These are phyloP conservation scores for Kwoniella mangroviensis DNA, from an alignment of 768 basidiomycete species.

Conservation along the genomic window DNA sequence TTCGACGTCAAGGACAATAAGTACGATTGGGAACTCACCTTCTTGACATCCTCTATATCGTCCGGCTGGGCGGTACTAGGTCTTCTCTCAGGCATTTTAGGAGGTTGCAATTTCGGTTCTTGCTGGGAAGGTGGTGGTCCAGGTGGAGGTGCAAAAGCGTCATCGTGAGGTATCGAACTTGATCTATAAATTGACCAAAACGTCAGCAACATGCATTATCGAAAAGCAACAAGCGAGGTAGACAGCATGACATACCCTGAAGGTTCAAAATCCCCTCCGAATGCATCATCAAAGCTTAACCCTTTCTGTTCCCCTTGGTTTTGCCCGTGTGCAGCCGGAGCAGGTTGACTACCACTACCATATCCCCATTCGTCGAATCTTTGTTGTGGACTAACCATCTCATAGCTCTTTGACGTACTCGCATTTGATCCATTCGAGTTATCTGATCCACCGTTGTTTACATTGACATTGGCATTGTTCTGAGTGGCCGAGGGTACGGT, in stretches of 20 bases:
- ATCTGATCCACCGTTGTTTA: constrained; percentile 21
- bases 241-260: constrained; percentile 32
- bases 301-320: constrained; percentile 4
- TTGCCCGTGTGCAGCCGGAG: neutral
- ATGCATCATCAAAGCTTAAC: constrained; percentile 63
- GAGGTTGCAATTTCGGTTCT: constrained; percentile 33
- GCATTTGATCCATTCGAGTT: constrained; percentile 15
- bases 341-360: constrained; percentile 8
- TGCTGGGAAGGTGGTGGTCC: constrained; percentile 49
- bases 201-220: neutral
- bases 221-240: neutral
- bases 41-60: constrained; percentile 57
- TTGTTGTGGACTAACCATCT: constrained; percentile 48
- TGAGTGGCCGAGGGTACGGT: constrained; percentile 24
- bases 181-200: neutral
- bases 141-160: constrained; percentile 53
- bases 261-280: constrained; percentile 58
- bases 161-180: constrained; percentile 56
- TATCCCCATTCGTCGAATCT: constrained; percentile 44
- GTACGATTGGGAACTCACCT: constrained; percentile 47
- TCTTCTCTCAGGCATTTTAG: constrained; percentile 29
- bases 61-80: constrained; percentile 50
- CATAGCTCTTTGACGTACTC: constrained; percentile 45
- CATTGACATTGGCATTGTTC: constrained; percentile 18
- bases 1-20: neutral